Evolutionary conservation across 2,329 filamentous ascomycete species (phyloP).

Genomic region (Penicillium oxalicum): DNA sequence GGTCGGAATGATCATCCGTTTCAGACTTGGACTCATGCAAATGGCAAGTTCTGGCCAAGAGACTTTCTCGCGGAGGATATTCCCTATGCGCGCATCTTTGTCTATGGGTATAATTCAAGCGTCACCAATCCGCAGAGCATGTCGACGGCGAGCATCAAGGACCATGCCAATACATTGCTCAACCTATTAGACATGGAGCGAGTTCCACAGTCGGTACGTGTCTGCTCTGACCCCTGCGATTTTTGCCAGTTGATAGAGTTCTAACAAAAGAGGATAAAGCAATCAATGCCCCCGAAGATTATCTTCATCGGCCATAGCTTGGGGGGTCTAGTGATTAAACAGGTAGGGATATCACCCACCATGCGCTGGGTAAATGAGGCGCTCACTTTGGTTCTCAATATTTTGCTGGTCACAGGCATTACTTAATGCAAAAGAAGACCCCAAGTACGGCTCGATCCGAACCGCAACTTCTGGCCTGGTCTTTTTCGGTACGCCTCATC

Average conservation of each 20-base stretch:
- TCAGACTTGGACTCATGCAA: conserved; percentile 28
- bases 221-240: too few species aligned
- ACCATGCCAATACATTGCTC: conserved; percentile 31
- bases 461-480: conserved; percentile 29
- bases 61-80: conserved; percentile 22
- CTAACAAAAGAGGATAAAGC: neutral
- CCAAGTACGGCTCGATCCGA: conserved; percentile 30
- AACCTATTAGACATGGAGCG: conserved; percentile 30
- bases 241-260: too few species aligned
- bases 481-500: conserved; percentile 33
- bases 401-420: conserved; percentile 20
- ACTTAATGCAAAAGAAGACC: conserved; percentile 31
- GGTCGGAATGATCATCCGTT: conserved; percentile 29
- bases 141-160: conserved; percentile 31
- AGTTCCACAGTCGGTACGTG: conserved; percentile 19
- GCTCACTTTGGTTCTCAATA: neutral
- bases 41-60: conserved; percentile 18
- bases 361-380: neutral
- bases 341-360: conserved; percentile 21
- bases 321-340: conserved; percentile 29
- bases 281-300: conserved; percentile 22
- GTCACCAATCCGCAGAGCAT: conserved; percentile 28
- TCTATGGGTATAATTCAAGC: conserved; percentile 31
- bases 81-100: conserved; percentile 26
- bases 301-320: conserved; percentile 30